Base-by-base conservation (phyloP, 2,329 filamentous ascomycete genomes). In the Hansfordia pulvinata region DNA sequence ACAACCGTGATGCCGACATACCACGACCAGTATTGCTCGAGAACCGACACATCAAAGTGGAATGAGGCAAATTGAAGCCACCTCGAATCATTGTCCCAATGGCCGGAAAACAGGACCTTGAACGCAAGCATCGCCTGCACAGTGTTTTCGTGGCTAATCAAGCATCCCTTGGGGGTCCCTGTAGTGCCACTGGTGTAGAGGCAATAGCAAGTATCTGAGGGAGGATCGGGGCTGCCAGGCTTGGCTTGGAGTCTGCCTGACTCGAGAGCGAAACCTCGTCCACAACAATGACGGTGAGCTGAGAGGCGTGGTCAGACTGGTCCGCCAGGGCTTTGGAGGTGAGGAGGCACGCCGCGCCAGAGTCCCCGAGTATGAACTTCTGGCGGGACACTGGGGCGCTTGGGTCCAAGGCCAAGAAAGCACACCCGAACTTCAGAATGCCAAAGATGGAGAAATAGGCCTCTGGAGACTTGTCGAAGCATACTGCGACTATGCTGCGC, bases 1-100 rank as follows among this genome's bases (percentile, higher is more conserved):
- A 88, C 78, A 1, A 94, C 67, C 4, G 79, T 76, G 15, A 94
- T 85, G 2, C 85, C 85, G 1, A 90, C 80, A 16, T 78, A 84
- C 86, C 86, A 94, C 31, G 77, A 90, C 84, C 84, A 94, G 47
- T 88, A 94, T 42, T 93, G 86, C 44, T 94, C 86, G 1, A 94
- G 62, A 0, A 94, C 80, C 2, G 82, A 90, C 4, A 94, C 86
- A 41, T 94, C 88, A 34, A 94, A 94, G 49, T 93, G 88, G 30
- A 93, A 83, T 0, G 84, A 86, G 2, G 88, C 88, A 44, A 94
- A 94, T 44, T 94, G 88, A 1, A 94, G 60, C 77, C 84, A 94
- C 31, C 79, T 71, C 0, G 85, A 92, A 0, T 66, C 46, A 0
- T 60, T 41, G 20, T 78, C 64, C 81, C 84, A 93, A 40, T 83